Base-by-base conservation (phyloP, 306 rosid genomes). In the Ammopiptanthus mongolicus region DNA sequence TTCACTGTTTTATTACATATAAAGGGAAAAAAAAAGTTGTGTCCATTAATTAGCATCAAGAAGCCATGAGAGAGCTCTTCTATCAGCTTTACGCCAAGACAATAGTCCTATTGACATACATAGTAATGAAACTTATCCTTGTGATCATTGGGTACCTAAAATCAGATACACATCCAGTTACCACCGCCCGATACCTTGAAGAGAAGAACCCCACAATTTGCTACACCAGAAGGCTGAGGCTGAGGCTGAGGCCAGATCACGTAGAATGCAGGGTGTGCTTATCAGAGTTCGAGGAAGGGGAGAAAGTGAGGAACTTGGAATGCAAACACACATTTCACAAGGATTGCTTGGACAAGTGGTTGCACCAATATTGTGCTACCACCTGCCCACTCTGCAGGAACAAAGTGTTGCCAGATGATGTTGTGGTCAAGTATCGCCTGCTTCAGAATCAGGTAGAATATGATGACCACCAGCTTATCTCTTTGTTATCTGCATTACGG, bases 361-460 rank as follows among this genome's bases (percentile, higher is more conserved):
- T 96, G 65, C 89, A 87, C 22, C 86, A 86, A 58, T 86, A 72
- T 29, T 86, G 81, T 80, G 96, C 96, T 14, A 92, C 97, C 0
- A 92, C 97, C 0, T 96, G 99, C 47, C 99, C 99, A 0, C 97
- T 96, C 14, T 96, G 99, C 81, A 81, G 99, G 75, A 80, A 68
- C 50, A 89, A 84, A 60, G 92, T 90, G 5, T 33, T 96, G 71
- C 85, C 98, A n/a, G 97, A 92, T 66, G 88, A 90, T 46, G 84
- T 84, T 15, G 93, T 83, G 3, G 85, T 85, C 5, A 78, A 86
- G 36, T 89, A 85, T 65, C 87, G 69, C 6, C 42, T 84, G 74
- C 78, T 84, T 82, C 86, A 85, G 3, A 83, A 94, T 75, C 93
- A 88, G 83, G 89, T 83, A 0, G 91, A 86, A 70, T 78, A 82